These are phyloP conservation scores for Neocatenulostroma microsporum DNA, from an alignment of 2,329 filamentous ascomycete genomes.

Conservation along the genomic window DNA sequence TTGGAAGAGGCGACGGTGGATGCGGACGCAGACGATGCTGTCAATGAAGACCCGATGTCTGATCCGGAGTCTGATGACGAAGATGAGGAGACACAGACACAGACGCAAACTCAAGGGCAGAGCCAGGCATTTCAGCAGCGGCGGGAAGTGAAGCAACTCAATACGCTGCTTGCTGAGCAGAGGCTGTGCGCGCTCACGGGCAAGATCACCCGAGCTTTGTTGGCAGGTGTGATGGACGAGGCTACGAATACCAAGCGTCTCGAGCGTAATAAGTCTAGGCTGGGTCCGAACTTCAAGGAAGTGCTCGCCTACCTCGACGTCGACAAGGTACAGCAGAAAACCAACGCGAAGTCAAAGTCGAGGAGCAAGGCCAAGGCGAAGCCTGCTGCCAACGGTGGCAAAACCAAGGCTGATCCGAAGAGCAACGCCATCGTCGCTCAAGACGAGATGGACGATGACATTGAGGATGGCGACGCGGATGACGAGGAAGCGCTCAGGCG, in stretches of 20 bases:
- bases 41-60: slow-evolving; percentile 55
- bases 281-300: slow-evolving; percentile 81
- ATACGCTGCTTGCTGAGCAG: slow-evolving; percentile 69
- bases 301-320: slow-evolving; percentile 74
- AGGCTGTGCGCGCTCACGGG: slow-evolving; percentile 76
- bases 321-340: slow-evolving; percentile 44
- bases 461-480: slow-evolving; percentile 35
- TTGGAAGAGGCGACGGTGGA: slow-evolving; percentile 38
- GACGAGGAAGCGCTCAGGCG: slow-evolving; percentile 24
- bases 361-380: slow-evolving; percentile 32
- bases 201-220: slow-evolving; percentile 74
- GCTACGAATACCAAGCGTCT: slow-evolving; percentile 61
- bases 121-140: slow-evolving; percentile 48
- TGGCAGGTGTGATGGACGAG: slow-evolving; percentile 65
- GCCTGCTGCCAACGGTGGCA: slow-evolving; percentile 11
- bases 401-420: slow-evolving; percentile 35
- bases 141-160: slow-evolving; percentile 50
- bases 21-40: slow-evolving; percentile 36
- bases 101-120: slow-evolving; percentile 37
- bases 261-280: slow-evolving; percentile 66
- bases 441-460: slow-evolving; percentile 33
- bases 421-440: slow-evolving; percentile 38
- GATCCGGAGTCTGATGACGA: slow-evolving; percentile 51
- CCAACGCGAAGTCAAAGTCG: slow-evolving; percentile 37
- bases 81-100: slow-evolving; percentile 28